These are phyloP conservation scores for Ascochyta koolunga DNA, from an alignment of 2,329 filamentous ascomycete genomes.

Conservation along the genomic window DNA sequence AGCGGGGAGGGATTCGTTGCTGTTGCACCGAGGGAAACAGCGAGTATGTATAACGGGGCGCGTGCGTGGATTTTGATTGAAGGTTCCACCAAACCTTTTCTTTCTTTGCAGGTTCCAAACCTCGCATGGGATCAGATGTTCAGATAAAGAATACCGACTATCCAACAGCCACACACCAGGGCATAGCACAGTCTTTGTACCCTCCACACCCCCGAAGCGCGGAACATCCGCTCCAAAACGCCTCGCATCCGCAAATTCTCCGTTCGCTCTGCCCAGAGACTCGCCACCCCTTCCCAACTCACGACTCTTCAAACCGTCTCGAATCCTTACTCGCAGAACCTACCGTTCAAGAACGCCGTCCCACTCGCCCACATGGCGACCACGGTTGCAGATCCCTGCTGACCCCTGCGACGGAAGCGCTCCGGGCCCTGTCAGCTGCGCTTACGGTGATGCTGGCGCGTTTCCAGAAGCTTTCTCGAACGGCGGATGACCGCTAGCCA, in stretches of 20 bases:
- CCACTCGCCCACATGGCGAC: conserved; percentile 10
- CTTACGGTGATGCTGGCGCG: neutral
- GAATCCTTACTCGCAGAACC: conserved; percentile 11
- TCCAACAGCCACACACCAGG: conserved; percentile 3
- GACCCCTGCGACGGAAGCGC: conserved; percentile 11
- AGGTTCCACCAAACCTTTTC: conserved; percentile 20
- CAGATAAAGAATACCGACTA: neutral
- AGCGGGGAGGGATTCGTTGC: conserved; percentile 2
- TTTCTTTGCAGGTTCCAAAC: conserved; percentile 14
- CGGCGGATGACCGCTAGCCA: conserved; percentile 4
- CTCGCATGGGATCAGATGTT: conserved; percentile 6
- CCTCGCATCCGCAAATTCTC: conserved; percentile 7
- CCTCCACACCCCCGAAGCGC: neutral
- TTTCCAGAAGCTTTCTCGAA: conserved; percentile 16
- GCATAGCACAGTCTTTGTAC: conserved; percentile 10
- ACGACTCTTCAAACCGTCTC: neutral
- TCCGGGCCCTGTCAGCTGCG: conserved; percentile 9
- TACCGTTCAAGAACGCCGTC: conserved; percentile 3
- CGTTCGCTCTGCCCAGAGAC: neutral
- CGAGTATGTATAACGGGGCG: conserved; percentile 6
- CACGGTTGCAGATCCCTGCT: conserved; percentile 9
- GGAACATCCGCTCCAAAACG: neutral
- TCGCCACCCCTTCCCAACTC: conserved; percentile 13
- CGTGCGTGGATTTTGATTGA: conserved; percentile 4
- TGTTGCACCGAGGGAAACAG: conserved; percentile 9